These are phyloP conservation scores for Knufia fluminis DNA, from an alignment of 2,329 filamentous ascomycete species.

Conservation along the genomic window DNA sequence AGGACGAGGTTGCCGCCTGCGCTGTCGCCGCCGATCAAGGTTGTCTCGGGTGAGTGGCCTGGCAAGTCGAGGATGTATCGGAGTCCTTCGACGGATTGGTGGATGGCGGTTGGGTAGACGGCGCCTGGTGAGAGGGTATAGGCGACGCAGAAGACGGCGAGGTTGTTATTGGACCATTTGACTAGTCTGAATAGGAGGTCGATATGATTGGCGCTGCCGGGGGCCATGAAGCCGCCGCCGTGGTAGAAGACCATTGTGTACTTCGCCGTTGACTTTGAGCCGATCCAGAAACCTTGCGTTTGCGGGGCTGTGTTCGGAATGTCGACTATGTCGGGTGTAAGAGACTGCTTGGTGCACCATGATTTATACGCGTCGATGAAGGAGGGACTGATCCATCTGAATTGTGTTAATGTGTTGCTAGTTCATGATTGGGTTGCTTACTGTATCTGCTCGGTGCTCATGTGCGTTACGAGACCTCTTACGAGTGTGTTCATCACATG, in stretches of 20 bases:
- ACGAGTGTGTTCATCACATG: conserved; percentile 29
- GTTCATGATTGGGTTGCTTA: neutral
- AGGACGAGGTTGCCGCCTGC: conserved; percentile 35
- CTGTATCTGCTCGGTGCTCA: conserved; percentile 13
- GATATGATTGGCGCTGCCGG: conserved; percentile 19
- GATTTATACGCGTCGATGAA: conserved; percentile 19
- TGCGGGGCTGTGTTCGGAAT: conserved; percentile 15
- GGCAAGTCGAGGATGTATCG: conserved; percentile 31
- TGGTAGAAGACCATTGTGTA: conserved; percentile 22
- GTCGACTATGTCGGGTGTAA: conserved; percentile 14
- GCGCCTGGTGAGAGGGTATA: conserved; percentile 47
- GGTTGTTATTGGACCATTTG: conserved; percentile 31
- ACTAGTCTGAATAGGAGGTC: conserved; percentile 13
- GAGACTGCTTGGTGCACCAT: conserved; percentile 12
- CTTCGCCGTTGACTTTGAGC: conserved; percentile 17
- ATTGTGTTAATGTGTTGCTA: conserved; percentile 5
- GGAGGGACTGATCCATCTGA: conserved; percentile 15
- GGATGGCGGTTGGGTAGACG: conserved; percentile 36
- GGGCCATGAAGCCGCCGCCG: conserved; percentile 21
- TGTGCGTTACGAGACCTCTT: conserved; percentile 17
- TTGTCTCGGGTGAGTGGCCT: conserved; percentile 27
- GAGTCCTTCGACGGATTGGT: conserved; percentile 33
- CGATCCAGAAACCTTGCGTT: conserved; percentile 22
- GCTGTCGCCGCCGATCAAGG: conserved; percentile 37
- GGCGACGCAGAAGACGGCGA: conserved; percentile 45